Conservation (phyloP, 1,139 yeast species). For the Suhomyces kunorum region DNA sequence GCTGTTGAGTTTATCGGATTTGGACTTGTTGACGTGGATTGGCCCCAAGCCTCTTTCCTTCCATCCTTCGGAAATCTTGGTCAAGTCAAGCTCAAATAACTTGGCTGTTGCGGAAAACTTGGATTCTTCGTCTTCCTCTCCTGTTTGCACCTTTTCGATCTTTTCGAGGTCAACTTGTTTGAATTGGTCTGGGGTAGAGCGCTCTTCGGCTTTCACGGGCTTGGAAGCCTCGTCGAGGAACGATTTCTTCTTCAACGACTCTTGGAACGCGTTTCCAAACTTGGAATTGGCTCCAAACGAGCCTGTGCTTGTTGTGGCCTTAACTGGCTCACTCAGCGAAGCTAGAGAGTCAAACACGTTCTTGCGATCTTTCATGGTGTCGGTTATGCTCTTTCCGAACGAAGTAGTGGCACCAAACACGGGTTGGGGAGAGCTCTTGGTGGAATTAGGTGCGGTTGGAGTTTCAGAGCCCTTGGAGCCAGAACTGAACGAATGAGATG, state of each 20-base stretch:
- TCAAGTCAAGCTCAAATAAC: conserved; percentile 71
- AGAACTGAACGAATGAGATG: conserved; percentile 21
- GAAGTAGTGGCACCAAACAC: conserved; percentile 52
- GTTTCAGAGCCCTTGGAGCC: conserved; percentile 9
- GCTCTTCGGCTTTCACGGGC: conserved; percentile 15
- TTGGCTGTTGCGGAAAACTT: conserved; percentile 73
- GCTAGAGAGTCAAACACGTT: conserved; percentile 39
- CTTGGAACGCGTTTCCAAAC: conserved; percentile 59
- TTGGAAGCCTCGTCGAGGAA: conserved; percentile 47
- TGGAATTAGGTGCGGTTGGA: conserved; percentile 16
- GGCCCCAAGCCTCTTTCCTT: conserved; percentile 93
- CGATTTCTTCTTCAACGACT: conserved; percentile 51
- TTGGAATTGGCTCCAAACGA: conserved; percentile 61
- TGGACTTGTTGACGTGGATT: conserved; percentile 71
- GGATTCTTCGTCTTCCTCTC: conserved; percentile 84
- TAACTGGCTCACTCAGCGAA: conserved; percentile 15
- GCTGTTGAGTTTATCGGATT: conserved; percentile 31
- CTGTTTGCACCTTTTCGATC: conserved; percentile 65
- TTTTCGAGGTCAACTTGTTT: conserved; percentile 54
- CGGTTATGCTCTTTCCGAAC: conserved; percentile 50
- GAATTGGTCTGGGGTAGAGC: conserved; percentile 35
- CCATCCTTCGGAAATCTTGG: conserved; percentile 77
- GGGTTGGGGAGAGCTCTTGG: conserved; percentile 25
- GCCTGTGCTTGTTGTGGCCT: conserved; percentile 6
- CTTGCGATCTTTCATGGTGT: conserved; percentile 27